phyloP scores from a whole-genome alignment of 345 rosid genomes.

The Carallia brachiata region DNA sequence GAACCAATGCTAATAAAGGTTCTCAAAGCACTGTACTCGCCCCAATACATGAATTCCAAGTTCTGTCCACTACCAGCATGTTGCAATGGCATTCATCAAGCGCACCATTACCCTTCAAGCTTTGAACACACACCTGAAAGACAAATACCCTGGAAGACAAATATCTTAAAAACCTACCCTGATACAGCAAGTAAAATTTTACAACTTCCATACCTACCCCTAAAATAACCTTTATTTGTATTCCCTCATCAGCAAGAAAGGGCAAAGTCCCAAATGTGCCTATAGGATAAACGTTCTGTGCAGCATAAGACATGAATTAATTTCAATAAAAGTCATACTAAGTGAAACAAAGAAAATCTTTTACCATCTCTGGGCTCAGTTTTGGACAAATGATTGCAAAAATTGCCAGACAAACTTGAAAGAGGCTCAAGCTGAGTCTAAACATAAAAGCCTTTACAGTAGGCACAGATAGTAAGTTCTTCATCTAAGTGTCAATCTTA shows the following conservation, averaged over 20 bases:
- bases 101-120: conserved; percentile 94
- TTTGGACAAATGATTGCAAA: conserved; percentile 82
- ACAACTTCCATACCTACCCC: not conserved
- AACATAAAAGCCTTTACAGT: not conserved
- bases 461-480: not conserved
- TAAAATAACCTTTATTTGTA: conserved; percentile 69
- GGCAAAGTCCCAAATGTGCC: conserved; percentile 68
- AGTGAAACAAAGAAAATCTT: conserved; percentile 5
- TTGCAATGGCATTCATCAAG: conserved; percentile 85
- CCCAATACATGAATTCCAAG: conserved; percentile 97
- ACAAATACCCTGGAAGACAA: too few relatives aligned
- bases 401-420: not conserved
- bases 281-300: conserved; percentile 55
- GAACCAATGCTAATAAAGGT: conserved; percentile 78
- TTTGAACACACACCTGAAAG: conserved; percentile 35
- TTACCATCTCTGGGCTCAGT: conserved; percentile 48
- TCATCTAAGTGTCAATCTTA: too few relatives aligned
- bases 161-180: conserved; percentile 20
- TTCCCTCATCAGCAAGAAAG: conserved; percentile 94
- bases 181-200: not conserved
- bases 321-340: conserved; percentile 10
- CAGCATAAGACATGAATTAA: conserved; percentile 26
- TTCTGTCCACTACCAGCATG: conserved; percentile 84
- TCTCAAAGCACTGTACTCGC: conserved; percentile 71
- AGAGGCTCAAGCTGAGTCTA: not conserved